Conservation (phyloP, 225 moss, liverwort and hornwort genomes). For the Bryoerythrophyllum caledonicum region DNA sequence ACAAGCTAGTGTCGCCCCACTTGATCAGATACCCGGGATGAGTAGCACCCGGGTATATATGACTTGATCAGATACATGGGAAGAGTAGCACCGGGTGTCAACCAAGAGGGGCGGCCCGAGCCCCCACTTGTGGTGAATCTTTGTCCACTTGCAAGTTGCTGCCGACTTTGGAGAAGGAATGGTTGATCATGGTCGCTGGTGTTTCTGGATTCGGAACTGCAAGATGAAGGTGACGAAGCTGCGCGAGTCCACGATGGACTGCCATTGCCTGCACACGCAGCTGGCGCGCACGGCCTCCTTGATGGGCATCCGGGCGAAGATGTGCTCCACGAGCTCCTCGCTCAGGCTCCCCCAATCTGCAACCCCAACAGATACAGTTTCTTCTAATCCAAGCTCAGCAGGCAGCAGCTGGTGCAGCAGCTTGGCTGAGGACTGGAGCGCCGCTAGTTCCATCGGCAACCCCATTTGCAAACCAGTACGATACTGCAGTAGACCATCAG, state of each 20-base stretch:
- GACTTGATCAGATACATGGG: not conserved
- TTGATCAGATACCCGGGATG: not conserved
- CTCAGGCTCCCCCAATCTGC: conserved; percentile 41
- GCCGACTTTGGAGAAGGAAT: not conserved
- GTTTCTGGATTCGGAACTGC: conserved; percentile 30
- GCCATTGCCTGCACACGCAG: conserved; percentile 49
- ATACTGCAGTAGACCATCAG: conserved; percentile 1
- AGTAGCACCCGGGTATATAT: no score
- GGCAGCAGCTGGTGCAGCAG: not conserved
- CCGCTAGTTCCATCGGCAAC: conserved; percentile 4
- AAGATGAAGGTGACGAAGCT: conserved; percentile 46
- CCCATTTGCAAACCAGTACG: conserved; percentile 12
- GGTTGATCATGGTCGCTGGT: not conserved
- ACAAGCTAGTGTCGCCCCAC: not conserved
- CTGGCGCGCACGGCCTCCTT: conserved; percentile 44
- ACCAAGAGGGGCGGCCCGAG: no score
- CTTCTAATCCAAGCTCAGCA: not conserved
- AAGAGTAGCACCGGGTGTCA: not conserved
- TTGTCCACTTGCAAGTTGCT: not conserved
- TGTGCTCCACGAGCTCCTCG: conserved; percentile 41
- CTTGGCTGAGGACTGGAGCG: not conserved
- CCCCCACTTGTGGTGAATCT: not conserved
- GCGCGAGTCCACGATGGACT: conserved; percentile 38
- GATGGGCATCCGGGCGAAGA: conserved; percentile 51
- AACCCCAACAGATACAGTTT: not conserved